These are phyloP conservation scores for Raphidocelis subcapitata DNA, from an alignment of 139 green algal genomes.

Conservation along the genomic window DNA sequence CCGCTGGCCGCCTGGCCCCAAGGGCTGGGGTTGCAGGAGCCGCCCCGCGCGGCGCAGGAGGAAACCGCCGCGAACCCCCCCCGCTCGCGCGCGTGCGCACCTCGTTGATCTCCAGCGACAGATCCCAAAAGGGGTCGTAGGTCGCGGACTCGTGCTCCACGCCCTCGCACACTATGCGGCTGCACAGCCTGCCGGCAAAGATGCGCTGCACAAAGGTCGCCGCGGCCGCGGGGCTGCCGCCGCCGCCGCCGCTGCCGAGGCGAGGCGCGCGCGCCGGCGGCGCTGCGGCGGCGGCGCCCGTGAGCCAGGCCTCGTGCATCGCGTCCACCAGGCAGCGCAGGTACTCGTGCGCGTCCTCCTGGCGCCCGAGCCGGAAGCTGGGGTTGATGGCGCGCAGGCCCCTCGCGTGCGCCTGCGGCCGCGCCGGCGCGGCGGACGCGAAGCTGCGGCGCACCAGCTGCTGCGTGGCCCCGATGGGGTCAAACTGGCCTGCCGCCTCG, in stretches of 20 bases:
- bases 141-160: conserved; percentile 82
- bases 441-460: conserved; percentile 46
- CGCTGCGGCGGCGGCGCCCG: too few relatives aligned
- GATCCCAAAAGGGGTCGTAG: conserved; percentile 91
- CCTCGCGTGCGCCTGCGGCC: conserved; percentile 21
- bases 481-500: conserved; percentile 15
- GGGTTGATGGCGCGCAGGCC: conserved; percentile 30
- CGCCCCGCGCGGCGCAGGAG: too few relatives aligned
- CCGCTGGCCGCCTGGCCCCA: too few relatives aligned
- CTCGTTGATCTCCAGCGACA: conserved; percentile 84
- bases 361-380: conserved; percentile 83
- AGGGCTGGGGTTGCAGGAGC: too few relatives aligned
- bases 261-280: too few relatives aligned
- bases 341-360: conserved; percentile 93
- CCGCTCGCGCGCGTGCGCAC: too few relatives aligned
- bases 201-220: conserved; percentile 87
- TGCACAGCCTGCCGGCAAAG: conserved; percentile 88
- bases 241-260: too few relatives aligned
- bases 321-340: conserved; percentile 84
- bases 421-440: conserved; percentile 9
- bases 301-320: conserved; percentile 79
- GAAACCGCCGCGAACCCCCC: too few relatives aligned
- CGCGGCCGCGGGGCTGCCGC: too few relatives aligned
- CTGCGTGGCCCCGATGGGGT: conserved; percentile 57
- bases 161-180: conserved; percentile 83